Evolutionary conservation across 176 grass and related monocot species (phyloP), one percentile per base, ranked within the genome.

Genomic region (Pharus latifolius): DNA sequence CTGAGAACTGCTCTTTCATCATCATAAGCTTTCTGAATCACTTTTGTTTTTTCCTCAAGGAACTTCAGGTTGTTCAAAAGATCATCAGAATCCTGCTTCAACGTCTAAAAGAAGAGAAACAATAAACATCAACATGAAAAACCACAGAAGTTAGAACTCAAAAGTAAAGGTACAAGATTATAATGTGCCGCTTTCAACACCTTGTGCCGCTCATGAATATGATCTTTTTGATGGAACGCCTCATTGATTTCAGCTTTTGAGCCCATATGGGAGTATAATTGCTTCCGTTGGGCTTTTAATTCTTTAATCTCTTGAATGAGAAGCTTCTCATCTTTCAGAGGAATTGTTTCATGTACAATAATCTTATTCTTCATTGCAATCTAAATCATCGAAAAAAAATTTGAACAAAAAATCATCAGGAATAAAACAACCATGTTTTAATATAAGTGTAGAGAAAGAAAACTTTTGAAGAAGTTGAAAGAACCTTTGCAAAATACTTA

Each of bases 241-340:
- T 94, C 87, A 73, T 75, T 81, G 48, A 99, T 91, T 83, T 94
- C 90, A 71, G 69, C 50, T 57, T 82, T 83, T 14, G 96, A 80
- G 16, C 76, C 90, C 51, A 94, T 86, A 72, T 65, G 82, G 35
- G 80, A 77, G 16, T 74, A 72, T 14, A 94, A 19, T 17, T 95
- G 81, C 63, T 95, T 93, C 41, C 73, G 81, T 67, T 86, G 90
- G 14, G 82, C 67, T 81, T 90, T 95, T 28, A 99, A 49, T 59
- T 94, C 87, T 81, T 91, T 99, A 53, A 99, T 90, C 54, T 99
- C 90, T 79, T 88, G 88, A 50, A 99, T 63, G 30, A 91, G 72
- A 60, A 73, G 20, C 13, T 99, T 99, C 74, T 99, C 96, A 82
- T 91, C 70, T 73, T 84, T 86, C 44, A 95, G 56, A 75, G 84